Evolutionary conservation across 176 grass and related monocot genomes (phyloP), one percentile per base, ranked within the genome.

Genomic region (Eleusine indica): DNA sequence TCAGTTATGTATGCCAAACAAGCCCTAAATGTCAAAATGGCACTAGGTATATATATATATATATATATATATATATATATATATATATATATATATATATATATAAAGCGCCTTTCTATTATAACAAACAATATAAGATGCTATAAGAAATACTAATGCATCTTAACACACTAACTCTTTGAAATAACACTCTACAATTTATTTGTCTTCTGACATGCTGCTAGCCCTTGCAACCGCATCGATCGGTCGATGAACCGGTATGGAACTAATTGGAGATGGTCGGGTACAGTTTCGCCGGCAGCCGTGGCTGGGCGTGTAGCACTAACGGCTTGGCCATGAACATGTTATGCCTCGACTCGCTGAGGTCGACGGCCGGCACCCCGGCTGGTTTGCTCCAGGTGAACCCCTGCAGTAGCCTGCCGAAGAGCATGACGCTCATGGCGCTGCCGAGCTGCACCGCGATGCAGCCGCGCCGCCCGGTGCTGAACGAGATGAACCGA

Each of bases 401-500:
- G 75, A 77, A 77, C 40, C 75, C 57, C 39, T 78, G 58, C 40
- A 78, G 21, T 57, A 78, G 75, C 22, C 75, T 63, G 15, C 40
- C 75, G 3, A 78, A 64, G n/a, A 78, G 58, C 57, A 78, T 78
- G 58, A 78, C 3, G 7, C 7, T 78, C 75, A 78, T 78, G 9
- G 57, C 58, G 0, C 57, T 78, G 40, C 40, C 75, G 22, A 78
- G 58, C 0, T 4, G 16, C 8, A 40, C 58, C 8, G 75, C 58
- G 0, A 78, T 19, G 40, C 75, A 78, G 14, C 57, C 75, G 0
- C 75, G 75, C 0, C 75, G 75, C 0, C 75, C 58, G 9, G 75
- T 78, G 57, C 75, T 77, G 75, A 77, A 77, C 1, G 75, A 63
- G 75, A 77, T 63, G 57, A 77, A 77, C 6, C 75, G 21, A 2